A percentile compares a stretch with the other conserved stretches of the same genome.
These are phyloP conservation scores for Sporisorium graminicola DNA, from an alignment of 1,284 basidiomycete genomes.

Conservation along the genomic window DNA sequence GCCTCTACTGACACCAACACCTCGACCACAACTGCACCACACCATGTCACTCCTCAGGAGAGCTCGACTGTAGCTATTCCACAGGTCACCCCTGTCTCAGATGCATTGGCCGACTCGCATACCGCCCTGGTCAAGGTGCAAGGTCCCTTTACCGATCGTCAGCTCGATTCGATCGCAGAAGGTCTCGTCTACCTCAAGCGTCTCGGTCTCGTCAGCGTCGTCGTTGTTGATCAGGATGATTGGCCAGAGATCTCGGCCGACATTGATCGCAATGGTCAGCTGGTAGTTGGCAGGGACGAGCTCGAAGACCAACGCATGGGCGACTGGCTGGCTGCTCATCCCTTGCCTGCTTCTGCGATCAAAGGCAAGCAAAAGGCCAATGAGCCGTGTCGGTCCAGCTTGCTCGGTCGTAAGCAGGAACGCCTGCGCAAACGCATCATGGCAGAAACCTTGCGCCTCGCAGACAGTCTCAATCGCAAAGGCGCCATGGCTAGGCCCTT, in stretches of 20 bases:
- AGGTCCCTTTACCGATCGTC: slow-evolving; percentile 94
- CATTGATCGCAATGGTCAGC: slow-evolving; percentile 49
- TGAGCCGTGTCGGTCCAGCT: slow-evolving; percentile 15
- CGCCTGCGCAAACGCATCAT: slow-evolving; percentile 79
- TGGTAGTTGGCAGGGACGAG: slow-evolving; percentile 47
- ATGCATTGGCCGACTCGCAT: slow-evolving; percentile 71
- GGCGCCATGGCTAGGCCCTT: slow-evolving; percentile 89
- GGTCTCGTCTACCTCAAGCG: slow-evolving; percentile 96
- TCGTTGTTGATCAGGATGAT: slow-evolving; percentile 91
- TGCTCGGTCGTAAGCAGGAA: slow-evolving; percentile 47
- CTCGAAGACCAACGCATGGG: slow-evolving; percentile 48
- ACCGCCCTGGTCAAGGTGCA: slow-evolving; percentile 97
- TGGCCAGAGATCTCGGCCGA: slow-evolving; percentile 72
- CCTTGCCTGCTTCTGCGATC: slow-evolving; percentile 12
- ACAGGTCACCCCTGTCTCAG: slow-evolving; percentile 36
- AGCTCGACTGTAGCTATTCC: slow-evolving; percentile 62
- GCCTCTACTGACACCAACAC: slow-evolving; percentile 58
- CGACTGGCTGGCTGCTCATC: slow-evolving; percentile 55
- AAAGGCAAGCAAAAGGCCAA: slow-evolving; percentile 31
- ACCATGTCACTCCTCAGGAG: slow-evolving; percentile 67
- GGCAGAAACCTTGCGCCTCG: slow-evolving; percentile 75
- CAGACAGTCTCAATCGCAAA: slow-evolving; percentile 84
- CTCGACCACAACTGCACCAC: slow-evolving; percentile 38
- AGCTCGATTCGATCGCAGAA: slow-evolving; percentile 91
- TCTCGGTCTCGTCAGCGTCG: slow-evolving; percentile 92